Base-by-base conservation (phyloP, 2,329 filamentous ascomycete species). In the Fusarium sacchari region DNA sequence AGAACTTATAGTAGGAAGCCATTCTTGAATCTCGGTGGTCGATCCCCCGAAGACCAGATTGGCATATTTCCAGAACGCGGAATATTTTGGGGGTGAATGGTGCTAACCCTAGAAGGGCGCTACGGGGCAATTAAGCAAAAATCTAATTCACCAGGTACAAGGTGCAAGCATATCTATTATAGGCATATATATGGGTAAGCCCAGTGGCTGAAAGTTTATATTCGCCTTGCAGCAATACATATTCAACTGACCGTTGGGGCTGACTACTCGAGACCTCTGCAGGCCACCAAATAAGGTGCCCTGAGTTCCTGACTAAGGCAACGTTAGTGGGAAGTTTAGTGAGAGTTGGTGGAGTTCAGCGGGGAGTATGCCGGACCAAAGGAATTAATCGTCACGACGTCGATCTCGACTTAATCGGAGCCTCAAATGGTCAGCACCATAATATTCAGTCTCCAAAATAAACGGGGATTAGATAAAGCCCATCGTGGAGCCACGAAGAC, bases 341-440 rank as follows among this genome's bases (percentile, higher is more conserved):
- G 17, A 9, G 17, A 18, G 40, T 34, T 32, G 3, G 30, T 46
- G 39, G 32, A 32, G 28, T 24, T 20, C 15, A 20, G 42, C 15
- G 32, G 40, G 60, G 20, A 32, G 24, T 14, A 32, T 43, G 42
- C 60, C 47, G 60, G 63, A 12, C 18, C 22, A 66, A 55, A n/a
- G 63, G 47, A 53, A 55, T 13, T 22, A 5, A 26, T 28, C 34
- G 7, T 26, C 2, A 58, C 15, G 18, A 2, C 30, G 3, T 5
- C 22, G 5, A 32, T 56, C 37, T 15, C 18, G 4, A 22, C 13
- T 36, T 14, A 18, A 36, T 58, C 7, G 13, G 13, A 46, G 30
- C 0, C 8, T 10, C 0, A 14, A 13, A 4, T 34, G 10, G 3
- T 5, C 3, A 6, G 1, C 14, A 22, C 2, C 1, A 17, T 22